Base-by-base conservation (phyloP, 1,284 basidiomycete species). In the Ustilago bromivora region DNA sequence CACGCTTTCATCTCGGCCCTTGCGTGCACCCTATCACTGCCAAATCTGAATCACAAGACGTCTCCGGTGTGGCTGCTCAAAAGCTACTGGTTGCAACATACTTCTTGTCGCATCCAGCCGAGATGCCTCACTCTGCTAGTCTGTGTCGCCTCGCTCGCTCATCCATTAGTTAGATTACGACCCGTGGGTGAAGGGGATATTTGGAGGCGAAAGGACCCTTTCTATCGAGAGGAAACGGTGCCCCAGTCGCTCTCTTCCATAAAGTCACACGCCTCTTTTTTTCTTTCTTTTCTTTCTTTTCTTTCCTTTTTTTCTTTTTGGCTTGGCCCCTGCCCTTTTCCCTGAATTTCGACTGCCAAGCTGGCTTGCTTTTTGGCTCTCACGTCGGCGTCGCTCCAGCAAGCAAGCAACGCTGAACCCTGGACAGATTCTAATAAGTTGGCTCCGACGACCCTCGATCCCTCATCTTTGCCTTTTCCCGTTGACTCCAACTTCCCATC, bases 191-290 rank as follows among this genome's bases (percentile, higher is more conserved):
- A 63, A 19, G 61, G 61, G 54, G 19, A 49, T 40, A 55, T 31
- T 36, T 32, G 43, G 7, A 19, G n/a, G 7, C 10, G n/a, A 28
- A 28, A 28, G 23, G 23, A 3, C 23, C 23, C 23, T 28, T 28
- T 3, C 23, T 28, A 28, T 28, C 2, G 3, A 3, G 23, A 28
- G 23, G 23, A 28, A 28, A 28, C 23, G 23, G 23, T 28, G 23
- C 23, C 23, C 23, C 23, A 28, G 23, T 28, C 23, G 23, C 23
- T 28, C 23, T 23, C 62, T 32, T 59, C 57, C 52, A 51, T 66
- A 55, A 66, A 66, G 63, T 58, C 63, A 66, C 63, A 66, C 56
- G 63, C 51, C 57, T 54, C 47, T 10, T 17, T 28, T 28, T 7
- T 31, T 3, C 15, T 8, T 43, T 53, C n/a, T 31, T 4, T 13